Conservation (phyloP, 257 asterid genomes). For the Salvia miltiorrhiza region DNA sequence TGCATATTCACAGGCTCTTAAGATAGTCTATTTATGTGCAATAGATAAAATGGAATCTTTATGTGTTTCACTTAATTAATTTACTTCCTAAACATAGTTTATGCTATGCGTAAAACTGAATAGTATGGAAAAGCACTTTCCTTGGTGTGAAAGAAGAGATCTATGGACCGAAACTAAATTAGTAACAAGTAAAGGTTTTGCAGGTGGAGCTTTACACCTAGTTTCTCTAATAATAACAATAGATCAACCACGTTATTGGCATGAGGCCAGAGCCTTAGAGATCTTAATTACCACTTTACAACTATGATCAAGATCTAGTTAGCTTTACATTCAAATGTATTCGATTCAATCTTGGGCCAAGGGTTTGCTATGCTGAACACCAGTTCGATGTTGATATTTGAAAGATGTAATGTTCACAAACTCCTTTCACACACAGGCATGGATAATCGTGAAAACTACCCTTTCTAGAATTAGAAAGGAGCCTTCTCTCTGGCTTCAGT, state of each 20-base stretch:
- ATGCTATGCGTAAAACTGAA: not conserved
- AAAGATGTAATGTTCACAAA: too few relatives aligned
- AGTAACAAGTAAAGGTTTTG: not conserved
- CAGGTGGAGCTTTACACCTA: not conserved
- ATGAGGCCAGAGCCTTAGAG: not conserved
- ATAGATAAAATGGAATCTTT: not conserved
- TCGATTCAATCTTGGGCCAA: not conserved
- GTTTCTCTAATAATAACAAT: not conserved
- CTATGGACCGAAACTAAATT: not conserved
- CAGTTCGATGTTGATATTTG: not conserved
- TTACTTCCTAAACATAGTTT: not conserved
- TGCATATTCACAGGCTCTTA: not conserved
- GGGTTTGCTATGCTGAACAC: not conserved
- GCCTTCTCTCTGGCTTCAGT: too few relatives aligned
- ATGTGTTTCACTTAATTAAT: not conserved
- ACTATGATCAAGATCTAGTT: not conserved
- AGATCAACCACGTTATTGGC: not conserved
- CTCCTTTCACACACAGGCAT: too few relatives aligned
- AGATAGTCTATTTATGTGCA: not conserved
- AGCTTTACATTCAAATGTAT: not conserved
- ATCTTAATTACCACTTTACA: not conserved
- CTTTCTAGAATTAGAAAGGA: too few relatives aligned
- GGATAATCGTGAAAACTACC: too few relatives aligned
- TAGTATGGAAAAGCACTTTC: not conserved
- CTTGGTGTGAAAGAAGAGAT: not conserved